These are phyloP conservation scores for Colletotrichum abscissum DNA, from an alignment of 2,329 filamentous ascomycete species.

Conservation along the genomic window DNA sequence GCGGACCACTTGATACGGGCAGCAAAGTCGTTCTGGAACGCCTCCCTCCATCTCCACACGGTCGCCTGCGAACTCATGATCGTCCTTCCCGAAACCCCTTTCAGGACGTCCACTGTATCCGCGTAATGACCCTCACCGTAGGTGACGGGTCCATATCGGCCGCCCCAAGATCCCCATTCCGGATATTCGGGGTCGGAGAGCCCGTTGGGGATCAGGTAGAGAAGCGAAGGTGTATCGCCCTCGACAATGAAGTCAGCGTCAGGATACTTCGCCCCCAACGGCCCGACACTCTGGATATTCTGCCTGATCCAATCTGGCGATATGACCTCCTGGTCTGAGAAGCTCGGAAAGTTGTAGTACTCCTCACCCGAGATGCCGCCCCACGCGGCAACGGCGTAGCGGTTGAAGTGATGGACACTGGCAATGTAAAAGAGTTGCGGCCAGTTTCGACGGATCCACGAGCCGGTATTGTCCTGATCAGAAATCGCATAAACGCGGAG, in stretches of 20 bases:
- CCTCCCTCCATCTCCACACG: constrained; percentile 64
- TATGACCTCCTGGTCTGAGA: constrained; percentile 55
- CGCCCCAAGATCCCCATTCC: constrained; percentile 56
- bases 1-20: constrained; percentile 36
- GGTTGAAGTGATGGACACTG: constrained; percentile 61
- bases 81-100: constrained; percentile 45
- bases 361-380: constrained; percentile 60
- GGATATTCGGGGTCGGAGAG: constrained; percentile 50
- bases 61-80: constrained; percentile 56
- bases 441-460: constrained; percentile 62
- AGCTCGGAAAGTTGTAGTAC: constrained; percentile 58
- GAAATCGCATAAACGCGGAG: constrained; percentile 61
- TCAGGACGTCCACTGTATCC: constrained; percentile 47
- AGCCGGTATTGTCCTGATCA: constrained; percentile 63
- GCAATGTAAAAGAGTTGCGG: constrained; percentile 61
- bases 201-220: constrained; percentile 55
- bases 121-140: constrained; percentile 40
- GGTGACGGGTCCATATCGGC: constrained; percentile 45
- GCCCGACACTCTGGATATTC: constrained; percentile 58
- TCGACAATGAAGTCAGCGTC: constrained; percentile 58
- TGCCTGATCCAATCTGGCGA: constrained; percentile 56
- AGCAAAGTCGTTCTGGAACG: constrained; percentile 58
- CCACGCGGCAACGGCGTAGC: constrained; percentile 61
- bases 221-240: constrained; percentile 56
- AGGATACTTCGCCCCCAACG: constrained; percentile 52